These are phyloP conservation scores for Cryptomeria japonica DNA, from an alignment of 75 land plant species.

Conservation along the genomic window DNA sequence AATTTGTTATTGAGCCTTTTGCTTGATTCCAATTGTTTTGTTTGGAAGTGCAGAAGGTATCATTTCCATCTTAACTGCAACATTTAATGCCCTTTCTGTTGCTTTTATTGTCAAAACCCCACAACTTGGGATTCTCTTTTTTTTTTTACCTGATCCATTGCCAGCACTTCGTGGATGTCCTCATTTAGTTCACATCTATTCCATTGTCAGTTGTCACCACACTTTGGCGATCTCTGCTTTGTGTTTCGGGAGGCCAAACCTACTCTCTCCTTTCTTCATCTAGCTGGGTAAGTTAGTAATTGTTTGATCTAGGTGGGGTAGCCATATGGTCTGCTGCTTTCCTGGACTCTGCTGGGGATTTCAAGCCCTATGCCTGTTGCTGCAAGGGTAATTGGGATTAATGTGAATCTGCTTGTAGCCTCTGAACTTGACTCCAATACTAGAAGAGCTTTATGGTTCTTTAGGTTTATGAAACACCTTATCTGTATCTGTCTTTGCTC, in stretches of 20 bases:
- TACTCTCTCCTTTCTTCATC: background rate
- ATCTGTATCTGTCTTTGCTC: background rate
- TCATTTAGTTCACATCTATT: background rate
- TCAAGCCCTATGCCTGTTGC: background rate
- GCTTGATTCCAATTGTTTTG: background rate
- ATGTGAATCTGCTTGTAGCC: background rate
- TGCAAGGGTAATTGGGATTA: background rate
- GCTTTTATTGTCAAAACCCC: background rate
- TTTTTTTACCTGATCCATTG: background rate
- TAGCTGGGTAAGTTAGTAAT: background rate
- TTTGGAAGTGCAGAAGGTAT: background rate
- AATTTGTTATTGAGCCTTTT: background rate
- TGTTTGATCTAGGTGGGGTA: background rate
- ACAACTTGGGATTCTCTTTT: background rate
- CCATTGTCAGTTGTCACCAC: background rate
- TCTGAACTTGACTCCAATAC: background rate
- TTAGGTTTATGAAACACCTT: background rate
- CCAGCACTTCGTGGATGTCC: background rate
- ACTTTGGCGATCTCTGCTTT: background rate
- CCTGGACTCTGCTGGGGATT: background rate
- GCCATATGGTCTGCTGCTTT: background rate
- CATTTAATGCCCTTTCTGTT: background rate
- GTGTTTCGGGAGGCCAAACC: background rate
- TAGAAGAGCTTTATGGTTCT: background rate
- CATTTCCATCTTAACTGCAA: background rate